A percentile compares a stretch with the other conserved stretches of the same genome.
These are phyloP conservation scores for Madurella mycetomatis DNA, from an alignment of 2,329 filamentous ascomycete species.

Conservation along the genomic window DNA sequence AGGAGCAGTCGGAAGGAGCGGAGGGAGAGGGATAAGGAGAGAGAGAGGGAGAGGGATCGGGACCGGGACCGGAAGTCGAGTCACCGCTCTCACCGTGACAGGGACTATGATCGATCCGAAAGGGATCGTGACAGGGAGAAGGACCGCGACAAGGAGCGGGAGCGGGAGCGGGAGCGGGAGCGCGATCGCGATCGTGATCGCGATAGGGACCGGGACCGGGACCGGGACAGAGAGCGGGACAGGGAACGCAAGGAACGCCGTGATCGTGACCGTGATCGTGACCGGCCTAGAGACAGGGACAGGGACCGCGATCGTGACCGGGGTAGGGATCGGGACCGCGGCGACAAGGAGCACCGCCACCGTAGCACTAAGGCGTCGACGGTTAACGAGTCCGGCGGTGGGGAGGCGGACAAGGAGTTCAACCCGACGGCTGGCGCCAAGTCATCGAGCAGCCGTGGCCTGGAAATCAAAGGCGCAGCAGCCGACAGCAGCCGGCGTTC, in stretches of 20 bases:
- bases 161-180: slow-evolving; percentile 34
- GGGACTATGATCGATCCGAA: slow-evolving; percentile 34
- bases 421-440: slow-evolving; percentile 41
- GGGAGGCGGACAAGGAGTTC: slow-evolving; percentile 35
- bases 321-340: slow-evolving; percentile 18
- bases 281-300: slow-evolving; percentile 8
- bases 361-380: slow-evolving; percentile 30
- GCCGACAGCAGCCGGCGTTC: slow-evolving; percentile 33
- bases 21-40: slow-evolving; percentile 37
- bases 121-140: slow-evolving; percentile 34
- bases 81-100: slow-evolving; percentile 38
- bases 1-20: slow-evolving; percentile 50
- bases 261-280: slow-evolving; percentile 12
- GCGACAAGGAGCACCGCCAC: slow-evolving; percentile 29
- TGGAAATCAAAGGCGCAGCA: slow-evolving; percentile 36
- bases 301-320: slow-evolving; percentile 9
- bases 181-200: slow-evolving; percentile 33
- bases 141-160: slow-evolving; percentile 31
- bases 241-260: slow-evolving; percentile 29
- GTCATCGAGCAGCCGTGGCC: slow-evolving; percentile 23
- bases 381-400: slow-evolving; percentile 20
- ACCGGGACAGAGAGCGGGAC: slow-evolving; percentile 29
- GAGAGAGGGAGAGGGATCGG: slow-evolving; percentile 39
- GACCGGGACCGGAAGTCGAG: slow-evolving; percentile 26
- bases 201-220: neutral